Evolutionary conservation across 176 grass and related monocot species (phyloP), one percentile per base, ranked within the genome.

Genomic region (Carex pumila): DNA sequence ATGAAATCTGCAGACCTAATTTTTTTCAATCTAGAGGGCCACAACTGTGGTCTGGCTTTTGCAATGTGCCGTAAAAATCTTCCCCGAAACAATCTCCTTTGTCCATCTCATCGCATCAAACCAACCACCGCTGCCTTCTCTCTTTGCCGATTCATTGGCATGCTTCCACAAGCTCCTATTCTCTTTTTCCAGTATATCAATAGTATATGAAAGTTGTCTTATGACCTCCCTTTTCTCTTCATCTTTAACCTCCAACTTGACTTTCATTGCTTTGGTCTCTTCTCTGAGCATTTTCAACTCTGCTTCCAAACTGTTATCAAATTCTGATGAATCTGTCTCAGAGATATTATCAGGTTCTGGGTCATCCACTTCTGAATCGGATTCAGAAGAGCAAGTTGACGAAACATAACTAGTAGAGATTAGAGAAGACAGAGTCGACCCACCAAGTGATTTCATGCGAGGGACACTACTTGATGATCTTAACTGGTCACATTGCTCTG

Each of bases 211-310:
- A 12, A 95, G 89, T 55, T 99, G 96, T 81, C 96, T 90, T 85
- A 99, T 99, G 1, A 89, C 93, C 88, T 99, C 96, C 89, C 96
- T 90, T 85, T 99, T 99, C 83, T 99, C 93, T 85, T 99, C 93
- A 14, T 95, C 87, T 86, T 98, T 98, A 4, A 7, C 64, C 5
- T 86, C 85, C 39, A 95, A 68, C 83, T 95, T 91, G 12, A 49
- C 81, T 65, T 79, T 79, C 0, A 92, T 63, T 0, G 60, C 81
- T 4, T 59, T 61, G 47, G 69, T 94, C 86, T 94, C 89, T 9
- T 90, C 85, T 5, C 61, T 30, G 14, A 29, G 80, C 72, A 61
- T 92, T 37, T 85, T 85, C 49, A 94, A 14, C 47, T 84, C 86
- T 0, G 63, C 32, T 68, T 90, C 85, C 25, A 17, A 10, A 22